Conservation (phyloP, 441 rosid genomes). For the Bruguiera hainesii region DNA sequence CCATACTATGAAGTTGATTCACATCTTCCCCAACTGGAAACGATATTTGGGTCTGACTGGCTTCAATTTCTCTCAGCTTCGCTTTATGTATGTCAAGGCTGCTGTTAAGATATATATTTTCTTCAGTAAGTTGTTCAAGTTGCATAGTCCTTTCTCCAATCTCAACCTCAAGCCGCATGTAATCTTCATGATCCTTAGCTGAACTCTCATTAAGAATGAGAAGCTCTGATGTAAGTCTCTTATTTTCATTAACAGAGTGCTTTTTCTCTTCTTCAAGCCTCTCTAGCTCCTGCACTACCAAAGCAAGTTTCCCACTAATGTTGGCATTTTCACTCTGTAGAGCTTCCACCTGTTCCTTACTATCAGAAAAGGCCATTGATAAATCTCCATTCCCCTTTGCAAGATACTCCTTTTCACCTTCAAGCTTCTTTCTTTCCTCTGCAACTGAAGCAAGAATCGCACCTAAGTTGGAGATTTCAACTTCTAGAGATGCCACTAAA, state of each 20-base stretch:
- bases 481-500: constrained; percentile 50
- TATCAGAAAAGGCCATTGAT: constrained; percentile 28
- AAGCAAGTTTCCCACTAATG: constrained; percentile 27
- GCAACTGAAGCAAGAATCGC: constrained; percentile 39
- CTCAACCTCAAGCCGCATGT: constrained; percentile 42
- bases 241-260: constrained; percentile 34
- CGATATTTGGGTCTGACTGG: constrained; percentile 27
- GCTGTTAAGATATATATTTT: constrained; percentile 46
- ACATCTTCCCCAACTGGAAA: constrained; percentile 28
- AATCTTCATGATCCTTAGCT: constrained; percentile 41
- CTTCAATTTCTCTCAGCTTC: constrained; percentile 37
- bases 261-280: constrained; percentile 33
- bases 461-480: constrained; percentile 43
- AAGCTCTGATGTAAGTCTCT: constrained; percentile 59
- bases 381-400: constrained; percentile 34
- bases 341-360: constrained; percentile 27
- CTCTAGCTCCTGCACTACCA: constrained; percentile 29
- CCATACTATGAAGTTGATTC: constrained; percentile 27
- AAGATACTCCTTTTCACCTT: constrained; percentile 58
- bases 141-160: constrained; percentile 40
- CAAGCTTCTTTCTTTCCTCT: constrained; percentile 47
- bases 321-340: constrained; percentile 33
- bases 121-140: constrained; percentile 57
- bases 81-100: constrained; percentile 42
- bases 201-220: constrained; percentile 53